These are phyloP conservation scores for Cladophialophora psammophila DNA, from an alignment of 2,329 filamentous ascomycete species.

Conservation along the genomic window DNA sequence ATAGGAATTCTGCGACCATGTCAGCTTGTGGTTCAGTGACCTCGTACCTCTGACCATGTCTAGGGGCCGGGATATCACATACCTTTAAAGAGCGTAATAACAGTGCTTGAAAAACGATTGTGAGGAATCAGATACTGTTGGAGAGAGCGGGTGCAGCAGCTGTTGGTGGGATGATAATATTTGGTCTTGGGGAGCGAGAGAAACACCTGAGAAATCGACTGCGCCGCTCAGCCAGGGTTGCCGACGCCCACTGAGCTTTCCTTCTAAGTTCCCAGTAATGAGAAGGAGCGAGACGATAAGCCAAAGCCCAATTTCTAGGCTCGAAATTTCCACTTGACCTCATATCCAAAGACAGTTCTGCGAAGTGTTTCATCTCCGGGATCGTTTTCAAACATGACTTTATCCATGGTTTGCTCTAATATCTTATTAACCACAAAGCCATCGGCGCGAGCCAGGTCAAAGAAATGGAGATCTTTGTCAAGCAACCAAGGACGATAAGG, in stretches of 20 bases:
- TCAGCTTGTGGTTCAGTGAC: background rate
- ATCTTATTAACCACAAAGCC: conserved; percentile 82
- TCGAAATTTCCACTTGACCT: conserved; percentile 66
- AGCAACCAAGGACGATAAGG: conserved; percentile 91
- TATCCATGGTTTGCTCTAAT: conserved; percentile 80
- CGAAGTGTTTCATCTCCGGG: conserved; percentile 81
- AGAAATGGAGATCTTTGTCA: conserved; percentile 85
- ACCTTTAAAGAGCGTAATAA: background rate
- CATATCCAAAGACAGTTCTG: conserved; percentile 82
- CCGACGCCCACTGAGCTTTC: background rate
- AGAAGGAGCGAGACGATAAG: conserved; percentile 13
- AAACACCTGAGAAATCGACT: background rate
- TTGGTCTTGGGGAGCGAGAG: background rate
- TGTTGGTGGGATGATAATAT: background rate
- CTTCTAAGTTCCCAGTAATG: background rate
- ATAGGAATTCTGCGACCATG: conserved; percentile 6
- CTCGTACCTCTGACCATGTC: background rate
- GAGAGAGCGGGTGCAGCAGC: background rate
- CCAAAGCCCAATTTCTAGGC: background rate
- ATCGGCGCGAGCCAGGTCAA: conserved; percentile 73
- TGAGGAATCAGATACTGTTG: conserved; percentile 1
- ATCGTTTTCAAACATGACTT: conserved; percentile 88
- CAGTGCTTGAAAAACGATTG: conserved; percentile 3
- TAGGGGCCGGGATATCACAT: background rate
- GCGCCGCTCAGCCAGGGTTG: background rate